Base-by-base conservation (phyloP, 768 basidiomycete species). In the Macrolepiota albuminosa region DNA sequence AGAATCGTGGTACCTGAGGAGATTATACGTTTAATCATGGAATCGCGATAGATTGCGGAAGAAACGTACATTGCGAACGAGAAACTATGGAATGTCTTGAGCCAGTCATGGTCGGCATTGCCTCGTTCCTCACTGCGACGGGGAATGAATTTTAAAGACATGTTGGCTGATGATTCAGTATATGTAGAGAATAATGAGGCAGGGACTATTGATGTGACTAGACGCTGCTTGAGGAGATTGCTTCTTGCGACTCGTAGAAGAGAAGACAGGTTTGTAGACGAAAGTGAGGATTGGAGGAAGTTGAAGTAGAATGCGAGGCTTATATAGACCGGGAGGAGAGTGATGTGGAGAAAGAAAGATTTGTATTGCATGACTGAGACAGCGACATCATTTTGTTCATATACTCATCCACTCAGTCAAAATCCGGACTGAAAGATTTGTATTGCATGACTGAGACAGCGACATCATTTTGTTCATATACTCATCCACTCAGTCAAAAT, bases 31-130 rank as follows among this genome's bases (percentile, higher is more conserved):
- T 31, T 47, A 26, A 47, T 47, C 16, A 29, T 43, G 18, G 18
- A 16, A n/a, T 36, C 7, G 2, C 11, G 11, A 18, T n/a, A 49
- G 33, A 57, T n/a, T 13, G 39, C 33, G 45, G 45, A 54, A 21
- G 34, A 57, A 67, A 77, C 84, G 42, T 69, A 88, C 86, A 73
- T 71, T 0, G 88, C 83, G 65, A 91, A 91, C 1, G 88, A 82
- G 69, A 94, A 95, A 0, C 91, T 89, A 65, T 93, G 87, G 78
- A 91, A 90, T 0, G 89, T 86, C 78, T 93, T 93, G 56, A 95
- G 76, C 92, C 92, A 95, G 29, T 83, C 88, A 64, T 92, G 91
- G 68, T 94, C 84, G 7, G 87, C 88, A 51, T 88, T 74, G 3
- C 89, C 91, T 21, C 90, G 80, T 24, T 85, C 81, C 50, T 85